Percentiles rank a stretch among this genome's conserved stretches.
Evolutionary conservation across 495 filamentous ascomycete species (phyloP).

Genomic region (Pyronema omphalodes): DNA sequence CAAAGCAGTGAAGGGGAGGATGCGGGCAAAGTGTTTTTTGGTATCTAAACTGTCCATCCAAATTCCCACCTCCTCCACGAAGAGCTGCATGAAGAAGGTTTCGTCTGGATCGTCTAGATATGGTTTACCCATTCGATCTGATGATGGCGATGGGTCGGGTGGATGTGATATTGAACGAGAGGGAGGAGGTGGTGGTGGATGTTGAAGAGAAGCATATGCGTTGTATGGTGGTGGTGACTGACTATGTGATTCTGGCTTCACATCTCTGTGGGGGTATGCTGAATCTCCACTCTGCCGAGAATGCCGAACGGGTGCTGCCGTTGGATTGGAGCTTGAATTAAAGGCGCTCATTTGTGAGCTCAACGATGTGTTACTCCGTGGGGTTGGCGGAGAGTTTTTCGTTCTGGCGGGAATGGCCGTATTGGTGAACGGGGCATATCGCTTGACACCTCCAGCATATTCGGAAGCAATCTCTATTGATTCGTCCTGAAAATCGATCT

Average conservation of each 20-base stretch:
- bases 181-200: constrained; percentile 12
- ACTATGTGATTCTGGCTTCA: neutral
- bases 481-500: constrained; percentile 65
- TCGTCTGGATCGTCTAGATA: constrained; percentile 58
- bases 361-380: constrained; percentile 15
- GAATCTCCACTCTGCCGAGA: neutral
- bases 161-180: constrained; percentile 21
- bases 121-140: constrained; percentile 29
- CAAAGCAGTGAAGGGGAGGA: constrained; percentile 64
- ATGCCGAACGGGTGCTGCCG: constrained; percentile 12
- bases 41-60: constrained; percentile 92
- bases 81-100: constrained; percentile 70
- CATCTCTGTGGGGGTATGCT: neutral
- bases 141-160: constrained; percentile 17
- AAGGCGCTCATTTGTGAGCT: constrained; percentile 6
- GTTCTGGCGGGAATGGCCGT: constrained; percentile 23
- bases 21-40: constrained; percentile 70
- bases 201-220: neutral
- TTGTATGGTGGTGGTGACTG: neutral
- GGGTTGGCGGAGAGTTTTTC: constrained; percentile 21
- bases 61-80: constrained; percentile 72
- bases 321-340: constrained; percentile 19
- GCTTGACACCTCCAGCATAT: constrained; percentile 63
- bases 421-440: constrained; percentile 42
- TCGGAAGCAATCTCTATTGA: constrained; percentile 81